Conservation (phyloP, 345 rosid species). For the Boechera divaricarpa region DNA sequence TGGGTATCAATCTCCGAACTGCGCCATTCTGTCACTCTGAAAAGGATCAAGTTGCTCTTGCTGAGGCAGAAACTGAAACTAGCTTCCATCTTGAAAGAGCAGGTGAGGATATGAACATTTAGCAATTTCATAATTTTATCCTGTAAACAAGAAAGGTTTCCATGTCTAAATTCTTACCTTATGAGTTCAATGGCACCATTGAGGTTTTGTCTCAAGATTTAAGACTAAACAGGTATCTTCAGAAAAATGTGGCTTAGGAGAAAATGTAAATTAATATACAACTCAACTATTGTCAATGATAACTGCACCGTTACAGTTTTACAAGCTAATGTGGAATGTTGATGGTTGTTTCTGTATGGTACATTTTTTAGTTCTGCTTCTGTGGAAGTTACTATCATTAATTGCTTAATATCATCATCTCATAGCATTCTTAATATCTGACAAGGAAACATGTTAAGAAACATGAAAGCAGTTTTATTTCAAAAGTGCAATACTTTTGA, state of each 20-base stretch:
- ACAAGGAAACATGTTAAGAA: constrained; percentile 5
- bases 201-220: background rate
- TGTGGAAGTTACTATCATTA: constrained; percentile 3
- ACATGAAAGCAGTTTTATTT: constrained; percentile 5
- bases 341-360: background rate
- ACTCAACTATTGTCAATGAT: background rate
- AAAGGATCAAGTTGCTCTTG: constrained; percentile 74
- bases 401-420: background rate
- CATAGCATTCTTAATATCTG: constrained; percentile 13
- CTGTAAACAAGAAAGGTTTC: background rate
- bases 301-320: constrained; percentile 9
- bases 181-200: background rate
- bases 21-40: constrained; percentile 77
- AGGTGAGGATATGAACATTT: constrained; percentile 60
- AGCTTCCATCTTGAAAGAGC: constrained; percentile 81
- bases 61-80: constrained; percentile 79
- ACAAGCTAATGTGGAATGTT: constrained; percentile 9
- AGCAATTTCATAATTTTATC: background rate
- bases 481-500: background rate
- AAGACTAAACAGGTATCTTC: background rate
- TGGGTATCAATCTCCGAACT: constrained; percentile 82
- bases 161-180: constrained; percentile 14
- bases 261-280: background rate
- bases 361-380: constrained; percentile 6
- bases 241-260: constrained; percentile 1